These are phyloP conservation scores for Sclerotinia spermophila DNA, from an alignment of 2,329 filamentous ascomycete genomes.

Conservation along the genomic window DNA sequence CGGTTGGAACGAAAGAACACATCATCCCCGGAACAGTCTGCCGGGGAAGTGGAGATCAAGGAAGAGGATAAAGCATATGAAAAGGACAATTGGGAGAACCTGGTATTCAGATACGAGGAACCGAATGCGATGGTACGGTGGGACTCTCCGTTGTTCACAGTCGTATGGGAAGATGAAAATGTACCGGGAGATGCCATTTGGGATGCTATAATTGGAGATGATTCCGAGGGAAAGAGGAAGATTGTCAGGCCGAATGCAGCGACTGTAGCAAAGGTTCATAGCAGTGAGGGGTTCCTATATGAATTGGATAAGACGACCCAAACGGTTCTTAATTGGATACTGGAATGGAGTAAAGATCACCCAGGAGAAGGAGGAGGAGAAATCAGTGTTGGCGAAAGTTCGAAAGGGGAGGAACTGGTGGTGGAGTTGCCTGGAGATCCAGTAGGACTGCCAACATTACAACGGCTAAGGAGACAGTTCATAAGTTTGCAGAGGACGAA, in stretches of 20 bases:
- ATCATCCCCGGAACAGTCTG: neutral
- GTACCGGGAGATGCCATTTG: conserved; percentile 68
- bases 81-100: conserved; percentile 35
- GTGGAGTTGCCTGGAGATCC: conserved; percentile 64
- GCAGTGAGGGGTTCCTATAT: conserved; percentile 69
- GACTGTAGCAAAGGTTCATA: conserved; percentile 65
- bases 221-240: conserved; percentile 59
- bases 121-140: conserved; percentile 81
- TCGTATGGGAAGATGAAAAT: conserved; percentile 70
- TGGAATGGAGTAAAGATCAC: conserved; percentile 65
- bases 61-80: conserved; percentile 36
- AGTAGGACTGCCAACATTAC: conserved; percentile 69
- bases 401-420: conserved; percentile 46
- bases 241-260: conserved; percentile 70
- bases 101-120: conserved; percentile 73
- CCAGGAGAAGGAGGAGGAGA: conserved; percentile 56
- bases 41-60: conserved; percentile 30
- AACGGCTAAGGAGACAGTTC: conserved; percentile 74
- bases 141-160: conserved; percentile 78
- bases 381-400: conserved; percentile 41
- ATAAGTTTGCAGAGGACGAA: conserved; percentile 71
- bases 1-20: conserved; percentile 44
- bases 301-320: conserved; percentile 76
- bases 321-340: conserved; percentile 66
- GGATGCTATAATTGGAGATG: conserved; percentile 62